A percentile compares a stretch with the other conserved stretches of the same genome.
Evolutionary conservation across 2,329 filamentous ascomycete genomes (phyloP).

Genomic region (Alternaria sp.): DNA sequence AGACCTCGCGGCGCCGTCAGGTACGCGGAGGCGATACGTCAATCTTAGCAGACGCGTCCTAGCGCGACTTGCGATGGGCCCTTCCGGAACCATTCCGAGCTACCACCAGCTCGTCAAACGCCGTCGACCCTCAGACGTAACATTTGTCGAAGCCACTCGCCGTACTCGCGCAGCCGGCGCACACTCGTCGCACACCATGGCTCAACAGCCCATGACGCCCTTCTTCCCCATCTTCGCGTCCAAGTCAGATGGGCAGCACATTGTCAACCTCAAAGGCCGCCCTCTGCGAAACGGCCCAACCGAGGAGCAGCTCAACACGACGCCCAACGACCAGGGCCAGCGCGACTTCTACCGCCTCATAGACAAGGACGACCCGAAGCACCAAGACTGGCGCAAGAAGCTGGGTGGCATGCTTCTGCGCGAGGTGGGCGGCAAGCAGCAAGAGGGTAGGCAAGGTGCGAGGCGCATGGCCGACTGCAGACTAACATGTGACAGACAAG

Average conservation of each 20-base stretch:
- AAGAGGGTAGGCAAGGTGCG: constrained; percentile 37
- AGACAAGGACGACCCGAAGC: constrained; percentile 60
- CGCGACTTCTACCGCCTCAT: constrained; percentile 65
- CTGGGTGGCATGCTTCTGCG: constrained; percentile 66
- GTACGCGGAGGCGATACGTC: background rate
- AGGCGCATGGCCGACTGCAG: constrained; percentile 14
- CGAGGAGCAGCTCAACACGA: constrained; percentile 61
- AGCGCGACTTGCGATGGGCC: constrained; percentile 7
- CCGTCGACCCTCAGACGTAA: background rate
- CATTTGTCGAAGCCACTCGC: background rate
- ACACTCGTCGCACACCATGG: constrained; percentile 32
- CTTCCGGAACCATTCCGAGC: constrained; percentile 6
- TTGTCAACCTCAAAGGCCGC: constrained; percentile 59
- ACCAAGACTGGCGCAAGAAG: constrained; percentile 67
- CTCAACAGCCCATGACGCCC: constrained; percentile 51
- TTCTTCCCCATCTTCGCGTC: constrained; percentile 59
- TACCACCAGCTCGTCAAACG: background rate
- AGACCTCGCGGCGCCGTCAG: background rate
- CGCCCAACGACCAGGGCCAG: constrained; percentile 62
- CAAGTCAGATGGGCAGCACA: constrained; percentile 60
- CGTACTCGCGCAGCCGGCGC: constrained; percentile 13
- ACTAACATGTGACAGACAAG: constrained; percentile 49
- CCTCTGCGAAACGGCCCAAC: constrained; percentile 63
- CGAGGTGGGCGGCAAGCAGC: constrained; percentile 54
- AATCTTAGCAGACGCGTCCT: constrained; percentile 11